Evolutionary conservation across 225 moss, liverwort and hornwort species (phyloP).

Genomic region (Rhytidiadelphus loreus): DNA sequence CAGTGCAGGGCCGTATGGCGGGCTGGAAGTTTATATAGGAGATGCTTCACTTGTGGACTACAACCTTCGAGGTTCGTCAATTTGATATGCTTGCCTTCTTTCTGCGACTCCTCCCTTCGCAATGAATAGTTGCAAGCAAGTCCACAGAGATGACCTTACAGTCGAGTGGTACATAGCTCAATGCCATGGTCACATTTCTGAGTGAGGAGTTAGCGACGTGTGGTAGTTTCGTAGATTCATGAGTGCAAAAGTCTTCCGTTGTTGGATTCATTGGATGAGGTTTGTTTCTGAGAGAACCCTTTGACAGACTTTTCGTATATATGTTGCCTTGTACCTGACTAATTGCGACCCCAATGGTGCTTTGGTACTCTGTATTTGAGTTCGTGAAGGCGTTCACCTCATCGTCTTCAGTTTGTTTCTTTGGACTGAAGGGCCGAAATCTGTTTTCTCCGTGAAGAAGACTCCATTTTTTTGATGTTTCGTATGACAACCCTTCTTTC

Average conservation of each 20-base stretch:
- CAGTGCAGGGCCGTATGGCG: background rate
- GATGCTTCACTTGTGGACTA: background rate
- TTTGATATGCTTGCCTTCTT: background rate
- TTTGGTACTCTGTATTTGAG: too few species aligned
- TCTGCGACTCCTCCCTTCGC: background rate
- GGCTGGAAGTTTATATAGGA: accelerated
- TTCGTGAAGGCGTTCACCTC: too few species aligned
- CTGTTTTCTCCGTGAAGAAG: background rate
- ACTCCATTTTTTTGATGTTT: too few species aligned
- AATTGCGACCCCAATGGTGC: background rate
- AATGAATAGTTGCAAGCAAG: background rate
- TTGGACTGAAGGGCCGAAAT: background rate
- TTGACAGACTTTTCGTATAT: background rate
- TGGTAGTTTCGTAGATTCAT: background rate
- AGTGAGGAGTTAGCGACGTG: background rate
- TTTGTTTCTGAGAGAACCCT: background rate
- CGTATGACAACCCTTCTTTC: too few species aligned
- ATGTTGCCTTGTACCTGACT: background rate
- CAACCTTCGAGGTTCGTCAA: background rate
- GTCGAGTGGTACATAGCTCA: background rate
- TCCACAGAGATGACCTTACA: background rate
- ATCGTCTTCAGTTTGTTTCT: background rate
- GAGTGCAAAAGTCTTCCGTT: background rate
- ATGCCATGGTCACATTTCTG: background rate
- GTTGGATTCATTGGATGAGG: background rate